phyloP scores from a whole-genome alignment of 345 rosid species.

The Murraya paniculata region DNA sequence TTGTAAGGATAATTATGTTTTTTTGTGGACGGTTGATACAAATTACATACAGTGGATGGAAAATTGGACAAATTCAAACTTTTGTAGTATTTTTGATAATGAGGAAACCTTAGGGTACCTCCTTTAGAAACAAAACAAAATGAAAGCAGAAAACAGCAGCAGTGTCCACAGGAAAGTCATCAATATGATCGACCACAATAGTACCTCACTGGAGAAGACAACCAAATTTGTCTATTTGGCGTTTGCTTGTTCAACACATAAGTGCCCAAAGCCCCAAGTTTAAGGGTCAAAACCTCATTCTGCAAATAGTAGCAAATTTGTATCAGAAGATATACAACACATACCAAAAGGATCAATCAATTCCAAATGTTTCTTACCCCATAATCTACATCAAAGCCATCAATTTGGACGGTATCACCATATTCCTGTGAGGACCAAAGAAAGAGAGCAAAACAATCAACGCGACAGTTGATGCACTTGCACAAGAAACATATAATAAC shows the following conservation, averaged over 20 bases:
- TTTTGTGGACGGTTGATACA: too few species aligned
- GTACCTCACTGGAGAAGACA: constrained; percentile 88
- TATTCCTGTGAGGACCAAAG: constrained; percentile 54
- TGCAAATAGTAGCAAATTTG: constrained; percentile 26
- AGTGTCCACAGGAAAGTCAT: constrained; percentile 2
- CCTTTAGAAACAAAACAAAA: not conserved
- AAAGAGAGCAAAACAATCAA: not conserved
- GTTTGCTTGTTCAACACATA: constrained; percentile 90
- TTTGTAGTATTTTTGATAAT: too few species aligned
- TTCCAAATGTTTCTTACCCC: constrained; percentile 54
- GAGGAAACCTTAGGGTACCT: not conserved
- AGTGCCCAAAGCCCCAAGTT: constrained; percentile 80
- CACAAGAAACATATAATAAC: not conserved
- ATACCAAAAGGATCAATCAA: not conserved
- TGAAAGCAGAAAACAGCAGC: not conserved
- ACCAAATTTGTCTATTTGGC: constrained; percentile 90
- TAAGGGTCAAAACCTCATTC: constrained; percentile 90
- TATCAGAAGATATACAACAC: not conserved
- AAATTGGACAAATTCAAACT: too few species aligned
- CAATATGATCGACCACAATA: not conserved
- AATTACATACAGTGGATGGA: too few species aligned
- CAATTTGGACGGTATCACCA: constrained; percentile 69
- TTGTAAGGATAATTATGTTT: too few species aligned
- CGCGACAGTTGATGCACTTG: not conserved
- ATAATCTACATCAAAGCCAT: constrained; percentile 89